These are phyloP conservation scores for Aureoboletus auriporus DNA, from an alignment of 768 basidiomycete genomes.

Conservation along the genomic window DNA sequence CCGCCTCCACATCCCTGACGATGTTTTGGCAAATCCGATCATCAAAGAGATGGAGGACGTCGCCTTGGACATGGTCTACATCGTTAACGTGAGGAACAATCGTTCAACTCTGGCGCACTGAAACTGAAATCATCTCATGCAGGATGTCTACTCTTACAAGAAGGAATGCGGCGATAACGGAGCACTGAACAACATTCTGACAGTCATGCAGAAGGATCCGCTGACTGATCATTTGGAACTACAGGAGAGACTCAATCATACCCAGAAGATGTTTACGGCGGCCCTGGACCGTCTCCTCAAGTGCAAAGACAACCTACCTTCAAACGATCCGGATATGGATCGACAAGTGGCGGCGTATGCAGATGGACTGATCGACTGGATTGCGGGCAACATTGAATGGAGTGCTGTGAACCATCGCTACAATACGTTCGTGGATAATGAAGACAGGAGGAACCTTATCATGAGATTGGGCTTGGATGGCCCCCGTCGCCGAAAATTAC, in stretches of 20 bases:
- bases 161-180: slow-evolving; percentile 27
- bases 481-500: background rate
- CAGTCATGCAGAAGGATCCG: slow-evolving; percentile 24
- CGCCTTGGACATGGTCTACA: slow-evolving; percentile 24
- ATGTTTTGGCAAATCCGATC: slow-evolving; percentile 18
- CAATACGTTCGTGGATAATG: slow-evolving; percentile 17
- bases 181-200: slow-evolving; percentile 26
- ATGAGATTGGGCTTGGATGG: slow-evolving; percentile 14
- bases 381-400: slow-evolving; percentile 26
- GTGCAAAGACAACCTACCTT: slow-evolving; percentile 20
- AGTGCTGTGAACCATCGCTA: slow-evolving; percentile 25
- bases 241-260: slow-evolving; percentile 20
- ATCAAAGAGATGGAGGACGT: slow-evolving; percentile 26
- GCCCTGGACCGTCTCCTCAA: slow-evolving; percentile 20
- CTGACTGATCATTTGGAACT: slow-evolving; percentile 20
- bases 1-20: slow-evolving; percentile 21
- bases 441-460: slow-evolving; percentile 19
- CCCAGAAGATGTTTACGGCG: slow-evolving; percentile 17
- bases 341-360: slow-evolving; percentile 17
- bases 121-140: background rate
- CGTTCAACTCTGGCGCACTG: background rate
- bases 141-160: slow-evolving; percentile 31
- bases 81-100: slow-evolving; percentile 18
- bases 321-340: slow-evolving; percentile 14
- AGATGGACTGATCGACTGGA: slow-evolving; percentile 27